A percentile compares a stretch with the other conserved stretches of the same genome.
These are phyloP conservation scores for Solanum hybrid DNA, from an alignment of 305 asterid genomes.

Conservation along the genomic window DNA sequence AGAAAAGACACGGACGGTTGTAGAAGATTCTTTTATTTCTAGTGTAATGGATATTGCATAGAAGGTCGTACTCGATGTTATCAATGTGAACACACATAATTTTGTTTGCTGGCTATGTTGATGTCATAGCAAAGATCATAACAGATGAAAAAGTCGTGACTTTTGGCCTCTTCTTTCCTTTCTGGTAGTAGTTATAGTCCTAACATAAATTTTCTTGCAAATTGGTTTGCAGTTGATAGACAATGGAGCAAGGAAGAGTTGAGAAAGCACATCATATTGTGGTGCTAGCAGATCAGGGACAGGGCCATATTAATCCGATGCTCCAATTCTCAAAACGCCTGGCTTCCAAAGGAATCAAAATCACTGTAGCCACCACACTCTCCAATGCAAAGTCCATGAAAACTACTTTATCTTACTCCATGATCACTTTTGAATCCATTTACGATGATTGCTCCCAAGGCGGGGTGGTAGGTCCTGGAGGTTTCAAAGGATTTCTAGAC, in stretches of 20 bases:
- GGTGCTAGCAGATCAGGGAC: slow-evolving; percentile 46
- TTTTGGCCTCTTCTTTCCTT: background rate
- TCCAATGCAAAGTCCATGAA: slow-evolving; percentile 28
- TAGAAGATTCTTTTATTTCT: background rate
- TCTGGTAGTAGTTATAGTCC: background rate
- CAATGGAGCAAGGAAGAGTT: slow-evolving; percentile 27
- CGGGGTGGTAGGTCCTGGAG: slow-evolving; percentile 42
- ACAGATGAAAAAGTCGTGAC: background rate
- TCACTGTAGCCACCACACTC: slow-evolving; percentile 35
- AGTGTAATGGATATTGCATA: background rate
- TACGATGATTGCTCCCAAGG: slow-evolving; percentile 37
- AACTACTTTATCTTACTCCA: slow-evolving; percentile 4
- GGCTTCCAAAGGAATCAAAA: slow-evolving; percentile 39
- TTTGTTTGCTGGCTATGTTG: background rate
- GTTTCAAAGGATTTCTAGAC: slow-evolving; percentile 41
- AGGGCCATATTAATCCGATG: slow-evolving; percentile 55
- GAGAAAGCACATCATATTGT: slow-evolving; percentile 24
- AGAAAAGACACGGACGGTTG: background rate
- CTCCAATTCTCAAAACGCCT: slow-evolving; percentile 43
- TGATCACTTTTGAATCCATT: slow-evolving; percentile 24
- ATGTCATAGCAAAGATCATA: background rate
- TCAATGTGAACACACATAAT: background rate
- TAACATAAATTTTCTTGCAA: background rate
- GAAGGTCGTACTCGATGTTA: background rate
- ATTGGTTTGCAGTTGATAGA: background rate